Base-by-base conservation (phyloP, 208 protist genomes). In the Angomonas deanei region DNA sequence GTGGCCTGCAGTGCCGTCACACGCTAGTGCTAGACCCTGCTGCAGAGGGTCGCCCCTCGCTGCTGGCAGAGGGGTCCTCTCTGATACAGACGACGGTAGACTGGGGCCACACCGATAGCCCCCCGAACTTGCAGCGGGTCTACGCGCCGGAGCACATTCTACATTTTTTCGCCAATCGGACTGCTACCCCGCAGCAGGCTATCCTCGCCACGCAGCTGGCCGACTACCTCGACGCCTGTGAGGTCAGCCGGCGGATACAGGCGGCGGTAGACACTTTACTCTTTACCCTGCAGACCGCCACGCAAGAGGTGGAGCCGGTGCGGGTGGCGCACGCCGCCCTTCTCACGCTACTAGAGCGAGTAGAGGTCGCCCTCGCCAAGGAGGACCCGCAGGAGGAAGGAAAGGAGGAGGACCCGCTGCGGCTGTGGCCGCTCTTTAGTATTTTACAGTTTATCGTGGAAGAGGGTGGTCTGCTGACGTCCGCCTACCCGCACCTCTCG, bases 341-440 rank as follows among this genome's bases (percentile, higher is more conserved):
- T 24, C 68, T 92, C 61, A 77, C 87, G 28, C 34, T 78, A 28
- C 42, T 88, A 6, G 74, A 62, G 23, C 56, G 61, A n/a, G 71
- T 92, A 8, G 86, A 92, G 24, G 50, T 30, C 8, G 75, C 72
- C 1, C 47, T 92, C 2, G 49, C n/a, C n/a, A n/a, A n/a, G n/a
- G n/a, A n/a, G n/a, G n/a, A n/a, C n/a, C n/a, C n/a, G n/a, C n/a
- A 72, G 42, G 26, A 64, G 4, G 24, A 69, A 28, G 53, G 15
- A n/a, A 26, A 55, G n/a, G 13, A 23, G n/a, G n/a, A n/a, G n/a
- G n/a, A n/a, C n/a, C 50, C 74, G 11, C 58, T 78, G 27, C 78
- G 78, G 54, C 85, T 80, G 21, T 92, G 85, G 79, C 80, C 80
- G 8, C 67, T 92, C n/a, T 90, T 81, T 53, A 66, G 73, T 17